Evolutionary conservation across 441 rosid species (phyloP).

Genomic region (Gossypium trilobum): DNA sequence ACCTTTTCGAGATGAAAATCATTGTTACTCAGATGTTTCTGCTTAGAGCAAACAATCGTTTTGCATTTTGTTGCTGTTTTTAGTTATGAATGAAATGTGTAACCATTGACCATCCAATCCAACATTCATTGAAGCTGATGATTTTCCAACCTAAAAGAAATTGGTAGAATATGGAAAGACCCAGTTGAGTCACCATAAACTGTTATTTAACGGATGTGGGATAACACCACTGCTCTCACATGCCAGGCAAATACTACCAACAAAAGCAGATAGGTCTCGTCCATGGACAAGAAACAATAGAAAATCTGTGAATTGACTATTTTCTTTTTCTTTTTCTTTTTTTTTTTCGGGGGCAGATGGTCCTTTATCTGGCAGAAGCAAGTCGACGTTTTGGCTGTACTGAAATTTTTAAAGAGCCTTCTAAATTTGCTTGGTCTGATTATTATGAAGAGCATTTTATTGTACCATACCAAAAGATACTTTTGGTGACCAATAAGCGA

Average conservation of each 20-base stretch:
- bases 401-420: constrained; percentile 91
- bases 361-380: constrained; percentile 87
- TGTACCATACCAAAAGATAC: constrained; percentile 72
- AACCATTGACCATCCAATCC: background rate
- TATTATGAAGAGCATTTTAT: constrained; percentile 79
- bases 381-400: constrained; percentile 86
- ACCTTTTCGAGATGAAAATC: background rate
- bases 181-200: background rate
- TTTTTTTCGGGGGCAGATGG: constrained; percentile 41
- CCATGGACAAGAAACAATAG: background rate
- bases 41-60: background rate
- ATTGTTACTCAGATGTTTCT: background rate
- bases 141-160: background rate
- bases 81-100: background rate
- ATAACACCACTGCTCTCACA: background rate
- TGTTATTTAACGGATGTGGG: background rate
- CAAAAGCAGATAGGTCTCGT: background rate
- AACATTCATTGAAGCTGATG: background rate
- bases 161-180: background rate
- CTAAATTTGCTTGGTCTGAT: constrained; percentile 86
- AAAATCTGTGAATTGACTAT: constrained; percentile 9
- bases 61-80: background rate
- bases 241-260: background rate
- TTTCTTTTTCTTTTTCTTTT: constrained; percentile 14
- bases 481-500: constrained; percentile 72